Conservation (phyloP, 345 rosid genomes). For the Hibiscus tridactylites region DNA sequence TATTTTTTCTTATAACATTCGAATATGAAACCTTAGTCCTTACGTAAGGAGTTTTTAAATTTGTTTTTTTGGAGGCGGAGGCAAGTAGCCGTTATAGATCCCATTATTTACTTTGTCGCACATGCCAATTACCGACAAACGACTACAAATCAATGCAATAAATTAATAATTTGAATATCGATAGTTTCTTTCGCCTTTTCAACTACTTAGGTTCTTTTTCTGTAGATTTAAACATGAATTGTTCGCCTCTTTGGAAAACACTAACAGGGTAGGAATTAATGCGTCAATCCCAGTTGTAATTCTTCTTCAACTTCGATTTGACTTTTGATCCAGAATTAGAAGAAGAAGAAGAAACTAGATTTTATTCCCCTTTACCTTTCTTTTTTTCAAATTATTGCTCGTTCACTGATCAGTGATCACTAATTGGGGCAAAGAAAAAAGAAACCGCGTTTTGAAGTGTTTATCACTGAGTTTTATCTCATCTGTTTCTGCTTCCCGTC, state of each 20-base stretch:
- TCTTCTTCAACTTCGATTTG: background rate
- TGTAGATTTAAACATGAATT: too few species aligned
- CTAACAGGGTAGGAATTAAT: background rate
- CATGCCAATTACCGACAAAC: background rate
- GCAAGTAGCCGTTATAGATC: conserved; percentile 1
- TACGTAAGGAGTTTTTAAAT: too few species aligned
- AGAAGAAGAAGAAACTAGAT: background rate
- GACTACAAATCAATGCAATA: background rate
- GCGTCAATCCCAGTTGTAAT: background rate
- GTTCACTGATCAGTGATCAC: background rate
- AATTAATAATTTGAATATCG: background rate
- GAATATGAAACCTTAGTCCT: too few species aligned
- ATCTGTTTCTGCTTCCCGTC: background rate
- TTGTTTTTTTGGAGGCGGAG: too few species aligned
- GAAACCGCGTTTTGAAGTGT: background rate
- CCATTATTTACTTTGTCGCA: background rate
- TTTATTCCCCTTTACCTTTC: background rate
- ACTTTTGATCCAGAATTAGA: background rate
- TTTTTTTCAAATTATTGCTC: background rate
- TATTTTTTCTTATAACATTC: too few species aligned
- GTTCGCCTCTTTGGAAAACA: too few species aligned
- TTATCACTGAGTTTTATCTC: background rate
- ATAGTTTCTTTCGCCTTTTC: background rate
- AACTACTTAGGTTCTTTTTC: background rate
- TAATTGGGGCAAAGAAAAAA: background rate